A percentile compares a stretch with the other conserved stretches of the same genome.
phyloP scores from a whole-genome alignment of 2,329 filamentous ascomycete genomes.

The Hymenoscyphus albidus region DNA sequence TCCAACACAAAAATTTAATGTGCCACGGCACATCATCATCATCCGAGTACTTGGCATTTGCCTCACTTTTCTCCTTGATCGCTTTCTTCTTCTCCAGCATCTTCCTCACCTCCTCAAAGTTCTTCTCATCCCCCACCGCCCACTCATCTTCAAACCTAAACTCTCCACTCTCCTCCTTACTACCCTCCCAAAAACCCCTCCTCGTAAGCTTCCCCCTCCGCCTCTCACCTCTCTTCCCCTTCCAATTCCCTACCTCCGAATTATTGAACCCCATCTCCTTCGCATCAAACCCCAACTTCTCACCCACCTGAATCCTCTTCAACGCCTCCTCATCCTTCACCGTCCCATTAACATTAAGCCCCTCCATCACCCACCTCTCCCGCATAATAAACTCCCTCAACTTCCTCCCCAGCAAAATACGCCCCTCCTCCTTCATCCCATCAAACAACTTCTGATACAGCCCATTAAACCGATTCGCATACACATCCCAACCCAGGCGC shows the following conservation, averaged over 20 bases:
- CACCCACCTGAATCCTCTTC: background rate
- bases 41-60: too few relatives aligned
- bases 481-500: background rate
- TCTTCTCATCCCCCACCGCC: too few relatives aligned
- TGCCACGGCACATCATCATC: too few relatives aligned
- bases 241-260: background rate
- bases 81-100: too few relatives aligned
- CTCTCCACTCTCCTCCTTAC: too few relatives aligned
- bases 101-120: too few relatives aligned
- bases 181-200: too few relatives aligned
- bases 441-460: background rate
- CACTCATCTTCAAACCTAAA: too few relatives aligned
- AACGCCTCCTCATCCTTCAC: background rate
- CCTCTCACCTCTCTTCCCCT: background rate
- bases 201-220: too few relatives aligned
- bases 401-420: background rate
- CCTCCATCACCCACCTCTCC: background rate
- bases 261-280: background rate
- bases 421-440: background rate
- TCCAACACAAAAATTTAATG: too few relatives aligned
- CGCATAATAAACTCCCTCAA: background rate
- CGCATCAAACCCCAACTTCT: too few relatives aligned
- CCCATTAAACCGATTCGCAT: background rate
- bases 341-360: background rate
- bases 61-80: too few relatives aligned